phyloP scores from a whole-genome alignment of 2,329 filamentous ascomycete species.

The Alternaria incomplexa region DNA sequence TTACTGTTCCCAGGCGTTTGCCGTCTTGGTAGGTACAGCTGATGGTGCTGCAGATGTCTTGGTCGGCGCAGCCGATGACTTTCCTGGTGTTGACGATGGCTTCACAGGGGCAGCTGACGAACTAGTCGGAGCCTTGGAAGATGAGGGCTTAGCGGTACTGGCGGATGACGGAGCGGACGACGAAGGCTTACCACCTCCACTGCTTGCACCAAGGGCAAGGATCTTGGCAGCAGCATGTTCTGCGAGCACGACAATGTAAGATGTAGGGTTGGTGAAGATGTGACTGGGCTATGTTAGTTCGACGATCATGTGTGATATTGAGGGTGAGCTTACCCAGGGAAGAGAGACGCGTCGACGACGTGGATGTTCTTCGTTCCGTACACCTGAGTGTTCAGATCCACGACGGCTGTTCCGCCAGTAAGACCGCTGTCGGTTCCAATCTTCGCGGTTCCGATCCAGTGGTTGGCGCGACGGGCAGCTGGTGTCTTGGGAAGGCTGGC shows the following conservation, averaged over 20 bases:
- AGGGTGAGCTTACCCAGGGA: slow-evolving; percentile 46
- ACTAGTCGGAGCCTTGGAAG: slow-evolving; percentile 1
- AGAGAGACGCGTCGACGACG: slow-evolving; percentile 57
- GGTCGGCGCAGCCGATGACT: background rate
- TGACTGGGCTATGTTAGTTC: slow-evolving; percentile 30
- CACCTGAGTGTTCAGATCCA: slow-evolving; percentile 59
- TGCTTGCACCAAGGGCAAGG: slow-evolving; percentile 28
- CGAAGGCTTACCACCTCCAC: slow-evolving; percentile 8
- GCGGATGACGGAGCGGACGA: slow-evolving; percentile 2
- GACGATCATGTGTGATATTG: background rate
- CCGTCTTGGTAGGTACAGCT: background rate
- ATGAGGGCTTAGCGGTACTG: slow-evolving; percentile 6
- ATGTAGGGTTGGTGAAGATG: slow-evolving; percentile 47
- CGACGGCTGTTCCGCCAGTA: slow-evolving; percentile 52
- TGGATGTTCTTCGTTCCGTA: slow-evolving; percentile 55
- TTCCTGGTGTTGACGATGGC: slow-evolving; percentile 1
- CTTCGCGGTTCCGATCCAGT: slow-evolving; percentile 64
- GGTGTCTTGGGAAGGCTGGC: slow-evolving; percentile 52
- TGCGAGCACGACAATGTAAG: slow-evolving; percentile 45
- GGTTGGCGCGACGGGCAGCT: slow-evolving; percentile 51
- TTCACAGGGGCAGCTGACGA: background rate
- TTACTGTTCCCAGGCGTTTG: slow-evolving; percentile 9
- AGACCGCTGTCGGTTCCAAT: slow-evolving; percentile 55
- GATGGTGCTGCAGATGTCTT: background rate
- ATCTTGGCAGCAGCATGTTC: slow-evolving; percentile 50